A percentile compares a stretch with the other conserved stretches of the same genome.
These are phyloP conservation scores for Suillus luteus DNA, from an alignment of 768 basidiomycete species.

Conservation along the genomic window DNA sequence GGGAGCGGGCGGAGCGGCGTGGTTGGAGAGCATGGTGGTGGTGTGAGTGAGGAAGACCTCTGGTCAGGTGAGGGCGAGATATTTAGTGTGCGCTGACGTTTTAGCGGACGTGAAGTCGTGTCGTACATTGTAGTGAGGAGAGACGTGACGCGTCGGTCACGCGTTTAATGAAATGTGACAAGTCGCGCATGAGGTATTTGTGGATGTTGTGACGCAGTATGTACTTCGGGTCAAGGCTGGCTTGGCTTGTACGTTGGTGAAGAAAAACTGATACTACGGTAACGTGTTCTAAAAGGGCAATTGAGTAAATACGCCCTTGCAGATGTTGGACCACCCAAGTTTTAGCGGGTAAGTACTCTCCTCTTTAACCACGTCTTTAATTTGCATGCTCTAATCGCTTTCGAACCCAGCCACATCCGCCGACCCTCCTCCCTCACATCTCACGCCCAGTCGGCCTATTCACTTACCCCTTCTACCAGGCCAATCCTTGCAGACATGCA, in stretches of 20 bases:
- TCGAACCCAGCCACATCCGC: slow-evolving; percentile 7
- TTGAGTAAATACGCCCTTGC: not conserved
- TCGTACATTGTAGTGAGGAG: slow-evolving; percentile 25
- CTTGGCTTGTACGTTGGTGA: not conserved
- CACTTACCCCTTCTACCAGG: slow-evolving; percentile 48
- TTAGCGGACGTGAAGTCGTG: slow-evolving; percentile 36
- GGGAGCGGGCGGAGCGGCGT: slow-evolving; percentile 37
- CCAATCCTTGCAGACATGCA: slow-evolving; percentile 45
- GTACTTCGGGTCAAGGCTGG: too few species aligned
- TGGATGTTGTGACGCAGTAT: not conserved
- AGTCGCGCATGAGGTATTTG: slow-evolving; percentile 20
- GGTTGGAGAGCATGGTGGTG: not conserved
- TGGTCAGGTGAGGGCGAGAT: not conserved
- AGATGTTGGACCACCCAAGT: not conserved
- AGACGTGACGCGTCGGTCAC: slow-evolving; percentile 22
- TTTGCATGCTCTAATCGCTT: not conserved
- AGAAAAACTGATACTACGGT: not conserved
- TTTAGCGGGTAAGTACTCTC: not conserved
- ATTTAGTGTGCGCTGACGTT: slow-evolving; percentile 33
- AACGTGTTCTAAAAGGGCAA: not conserved
- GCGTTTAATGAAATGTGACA: slow-evolving; percentile 33
- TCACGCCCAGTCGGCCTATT: slow-evolving; percentile 44
- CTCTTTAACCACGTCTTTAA: not conserved
- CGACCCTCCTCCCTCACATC: slow-evolving; percentile 38
- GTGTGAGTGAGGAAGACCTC: slow-evolving; percentile 3